Evolutionary conservation across 441 rosid genomes (phyloP), one percentile per base, ranked within the genome.

Genomic region (Raphanus hybrid): DNA sequence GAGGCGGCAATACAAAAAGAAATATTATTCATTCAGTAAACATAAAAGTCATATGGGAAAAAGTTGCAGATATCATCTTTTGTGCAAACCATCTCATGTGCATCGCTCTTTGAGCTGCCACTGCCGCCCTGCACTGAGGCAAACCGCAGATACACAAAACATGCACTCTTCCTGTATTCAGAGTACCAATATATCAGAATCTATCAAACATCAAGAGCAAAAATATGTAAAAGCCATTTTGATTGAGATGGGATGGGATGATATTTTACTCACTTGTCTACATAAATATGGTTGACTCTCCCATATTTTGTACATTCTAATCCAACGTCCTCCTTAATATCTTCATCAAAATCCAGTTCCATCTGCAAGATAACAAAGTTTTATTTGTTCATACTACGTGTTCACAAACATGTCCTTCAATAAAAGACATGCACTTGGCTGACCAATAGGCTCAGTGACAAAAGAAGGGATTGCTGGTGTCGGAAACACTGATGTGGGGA

Each of bases 21-120:
- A 1, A 62, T 2, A 48, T n/a, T 48, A 72, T 1, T 57, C 41
- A 75, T 64, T 35, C 39, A 64, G 29, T 48, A 57, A 78, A 27
- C 60, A 9, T n/a, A 64, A 3, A 12, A 57, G 65, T 3, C 35
- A 59, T 5, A 60, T 10, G 26, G 67, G 14, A 15, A 4, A 23
- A 6, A 16, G 80, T 74, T 41, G 94, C 97, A 16, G 92, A 85
- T 76, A 94, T 90, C 79, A 89, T 84, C 83, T 92, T 78, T 15
- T 92, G 88, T 1, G 98, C 98, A 84, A 93, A 93, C 98, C 98
- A 93, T 80, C 98, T 90, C 91, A 77, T 75, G 79, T 93, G 98
- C 98, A 93, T 90, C 10, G 93, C 89, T 39, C 77, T 90, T 70
- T 93, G 98, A 39, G 90, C 97, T 65, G 79, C 80, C 1, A 81